Evolutionary conservation across 495 filamentous ascomycete species (phyloP), one percentile per base, ranked within the genome.

Genomic region (Neohortaea acidophila): DNA sequence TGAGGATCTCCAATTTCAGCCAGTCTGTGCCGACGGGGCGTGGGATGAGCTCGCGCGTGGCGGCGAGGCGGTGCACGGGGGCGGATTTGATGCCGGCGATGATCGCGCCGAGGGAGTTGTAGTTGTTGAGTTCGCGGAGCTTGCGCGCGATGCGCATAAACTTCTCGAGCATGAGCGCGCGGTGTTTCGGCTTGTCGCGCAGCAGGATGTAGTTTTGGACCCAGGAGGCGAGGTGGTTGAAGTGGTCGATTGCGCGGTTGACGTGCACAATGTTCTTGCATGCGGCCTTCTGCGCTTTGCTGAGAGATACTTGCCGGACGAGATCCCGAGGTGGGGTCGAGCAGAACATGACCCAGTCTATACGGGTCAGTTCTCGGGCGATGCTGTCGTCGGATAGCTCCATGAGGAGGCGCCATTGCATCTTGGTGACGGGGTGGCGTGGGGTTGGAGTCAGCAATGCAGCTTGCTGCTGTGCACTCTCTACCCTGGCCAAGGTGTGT

Each of bases 311-410:
- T 57, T 94, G 80, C 2, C 91, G 78, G 33, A 96, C 79, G 4
- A 94, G 68, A 59, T 97, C 91, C 33, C 89, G 80, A 29, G 86
- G 80, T n/a, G 81, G 76, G 54, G 96, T 91, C n/a, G 84, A 80
- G 47, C 79, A 85, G 59, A 93, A 94, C 74, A 92, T 85, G 52
- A 84, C 70, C 89, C 87, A 94, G 61, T 96, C 89, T 28, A 96
- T 86, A 37, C 89, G 73, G 4, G 89, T 94, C 52, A 97, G 67
- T 56, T 97, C 89, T 33, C 75, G 74, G 5, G 91, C 89, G 45
- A 94, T 81, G 33, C 81, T 70, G 27, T 85, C 81, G 21, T 89
- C 77, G 4, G 73, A 63, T 19, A 73, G 70, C 20, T 79, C 79
- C 75, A 92, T 86, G 45, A 92, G 75, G 36, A 75, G 68, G 43